phyloP scores from a whole-genome alignment of 2,329 filamentous ascomycete genomes.

The Penicillium frequentans region DNA sequence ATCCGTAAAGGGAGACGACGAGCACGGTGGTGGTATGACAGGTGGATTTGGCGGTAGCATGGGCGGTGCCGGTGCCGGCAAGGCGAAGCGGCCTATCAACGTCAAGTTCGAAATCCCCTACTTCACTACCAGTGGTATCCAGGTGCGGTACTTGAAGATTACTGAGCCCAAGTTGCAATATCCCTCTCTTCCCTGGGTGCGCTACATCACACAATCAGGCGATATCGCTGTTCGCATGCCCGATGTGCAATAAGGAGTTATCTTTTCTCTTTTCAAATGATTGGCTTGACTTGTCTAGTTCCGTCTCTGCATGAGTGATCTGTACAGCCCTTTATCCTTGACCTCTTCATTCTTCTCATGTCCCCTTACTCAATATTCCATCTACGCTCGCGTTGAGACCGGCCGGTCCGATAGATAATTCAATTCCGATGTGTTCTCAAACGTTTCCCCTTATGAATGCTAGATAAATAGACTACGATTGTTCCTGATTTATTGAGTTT shows the following conservation, averaged over 20 bases:
- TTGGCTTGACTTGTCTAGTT: not conserved
- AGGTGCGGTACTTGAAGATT: conserved; percentile 98
- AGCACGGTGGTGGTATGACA: conserved; percentile 95
- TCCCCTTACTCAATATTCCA: conserved; percentile 1
- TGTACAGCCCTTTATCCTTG: conserved; percentile 21
- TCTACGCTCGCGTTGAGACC: conserved; percentile 23
- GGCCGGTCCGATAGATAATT: conserved; percentile 32
- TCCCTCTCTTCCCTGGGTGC: conserved; percentile 92
- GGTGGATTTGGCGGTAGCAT: conserved; percentile 96
- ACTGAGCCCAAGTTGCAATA: conserved; percentile 99
- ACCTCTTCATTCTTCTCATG: conserved; percentile 1
- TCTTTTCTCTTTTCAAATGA: not conserved
- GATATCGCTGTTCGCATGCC: conserved; percentile 94
- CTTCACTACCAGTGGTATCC: conserved; percentile 98
- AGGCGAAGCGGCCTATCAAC: conserved; percentile 93
- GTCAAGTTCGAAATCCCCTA: conserved; percentile 99
- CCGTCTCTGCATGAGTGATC: conserved; percentile 13
- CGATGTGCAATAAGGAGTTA: conserved; percentile 68
- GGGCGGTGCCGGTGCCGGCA: conserved; percentile 82
- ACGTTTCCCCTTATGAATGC: not conserved
- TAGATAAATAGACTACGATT: too few relatives aligned
- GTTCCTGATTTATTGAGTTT: too few relatives aligned
- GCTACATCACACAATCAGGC: conserved; percentile 97
- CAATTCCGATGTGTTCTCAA: conserved; percentile 13
- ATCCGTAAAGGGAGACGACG: conserved; percentile 91